Evolutionary conservation across 352 stramenopile genomes (phyloP), one percentile per base, ranked within the genome.

Genomic region (Pythium rishiriense): DNA sequence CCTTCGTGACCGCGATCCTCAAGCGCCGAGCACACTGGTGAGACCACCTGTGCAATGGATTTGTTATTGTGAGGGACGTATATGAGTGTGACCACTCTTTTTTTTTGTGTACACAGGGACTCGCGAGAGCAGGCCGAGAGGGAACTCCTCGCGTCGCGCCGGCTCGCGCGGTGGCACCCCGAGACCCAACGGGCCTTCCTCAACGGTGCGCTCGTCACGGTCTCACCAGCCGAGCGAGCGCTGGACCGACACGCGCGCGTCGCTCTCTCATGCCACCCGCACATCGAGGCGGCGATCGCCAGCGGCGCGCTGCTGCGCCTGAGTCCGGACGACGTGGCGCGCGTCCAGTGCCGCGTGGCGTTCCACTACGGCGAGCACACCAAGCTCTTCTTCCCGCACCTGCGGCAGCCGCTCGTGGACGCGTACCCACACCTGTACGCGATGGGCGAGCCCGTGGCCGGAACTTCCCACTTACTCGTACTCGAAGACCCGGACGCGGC

Each of bases 331-430:
- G 66, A 85, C 54, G 48, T 76, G 19, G 48, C 64, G 35, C 64
- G 69, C 14, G 72, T 78, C 3, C 68, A 71, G 37, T 84, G 78
- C 24, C 65, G 41, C 8, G 74, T 83, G 57, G 39, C 28, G 1
- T 53, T 86, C 42, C 73, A 79, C 39, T 68, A 76, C 51, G 79
- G 77, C 45, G 74, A 52, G 26, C 79, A 74, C 59, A 73, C 77
- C 1, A 70, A 76, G 35, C 61, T 86, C 37, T 88, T 77, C 59
- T 73, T 71, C 22, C 64, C 63, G 15, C 42, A 54, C 1, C 17
- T 64, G 41, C 69, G 70, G 37, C 24, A 68, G n/a, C 43, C 33
- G 8, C 49, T 87, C 14, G 43, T 72, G 9, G 59, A 12, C 22
- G 69, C 64, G 6, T 41, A 72, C 22, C 79, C 79, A 19, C 55